Base-by-base conservation (phyloP, 768 basidiomycete genomes). In the Rhodosporidiobolus sp. region DNA sequence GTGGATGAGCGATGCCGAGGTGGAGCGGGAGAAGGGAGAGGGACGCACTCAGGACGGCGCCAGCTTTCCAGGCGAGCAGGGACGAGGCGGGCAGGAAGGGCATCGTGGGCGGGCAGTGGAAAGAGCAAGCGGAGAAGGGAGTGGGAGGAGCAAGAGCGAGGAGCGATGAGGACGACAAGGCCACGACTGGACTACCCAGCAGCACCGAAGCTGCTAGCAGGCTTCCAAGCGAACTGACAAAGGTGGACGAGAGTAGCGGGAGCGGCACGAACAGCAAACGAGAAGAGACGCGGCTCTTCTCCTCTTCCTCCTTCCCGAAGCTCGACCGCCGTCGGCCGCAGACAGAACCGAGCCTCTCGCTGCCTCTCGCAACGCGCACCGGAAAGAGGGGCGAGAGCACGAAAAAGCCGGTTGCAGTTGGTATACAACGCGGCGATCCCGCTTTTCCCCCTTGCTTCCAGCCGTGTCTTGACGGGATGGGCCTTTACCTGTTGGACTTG, bases 401-500 rank as follows among this genome's bases (percentile, higher is more conserved):
- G 38, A 43, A 14, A 43, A 43, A 43, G 38, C 38, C 38, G 38
- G 38, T 43, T 43, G 38, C 38, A 14, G 14, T 7, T 43, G 38
- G 8, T 7, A 14, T 43, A 43, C 38, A 43, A 43, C 38, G 8
- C 38, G 38, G 38, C 38, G 38, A 43, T 14, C 38, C 14, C 38
- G 38, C 8, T 43, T 43, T 43, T 43, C 38, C 38, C n/a, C n/a
- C n/a, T n/a, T n/a, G n/a, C 38, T 43, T 43, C 38, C 38, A 43
- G 38, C 38, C 38, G 38, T 43, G 38, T 43, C 38, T 7, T 43
- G 38, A 43, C 38, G 38, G 38, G 38, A 14, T 43, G 50, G 32
- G 77, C 69, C 69, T 89, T 92, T 88, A 99, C 88, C 95, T 92
- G 86, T 99, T 99, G 84, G 94, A 96, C 86, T 97, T 98, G 86